Percentiles rank a stretch among this genome's conserved stretches.
These are phyloP conservation scores for Teratosphaeria viscida DNA, from an alignment of 2,329 filamentous ascomycete species.

Conservation along the genomic window DNA sequence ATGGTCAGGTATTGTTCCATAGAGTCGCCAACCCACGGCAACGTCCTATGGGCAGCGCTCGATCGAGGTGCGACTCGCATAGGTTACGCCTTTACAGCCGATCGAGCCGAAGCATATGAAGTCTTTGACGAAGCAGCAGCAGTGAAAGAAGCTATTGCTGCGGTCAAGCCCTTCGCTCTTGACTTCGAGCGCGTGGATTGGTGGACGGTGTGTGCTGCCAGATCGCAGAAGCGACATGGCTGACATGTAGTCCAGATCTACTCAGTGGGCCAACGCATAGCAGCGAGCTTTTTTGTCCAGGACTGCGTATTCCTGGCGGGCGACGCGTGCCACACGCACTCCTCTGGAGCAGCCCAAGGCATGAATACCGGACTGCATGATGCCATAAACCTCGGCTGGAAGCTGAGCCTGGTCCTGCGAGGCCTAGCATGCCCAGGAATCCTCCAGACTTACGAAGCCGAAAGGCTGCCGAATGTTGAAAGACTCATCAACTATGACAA, in stretches of 20 bases:
- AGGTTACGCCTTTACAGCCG: constrained; percentile 43
- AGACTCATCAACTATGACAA: constrained; percentile 15
- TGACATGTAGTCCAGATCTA: constrained; percentile 21
- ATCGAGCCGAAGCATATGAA: constrained; percentile 15
- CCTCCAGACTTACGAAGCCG: constrained; percentile 10
- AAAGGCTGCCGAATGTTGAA: constrained; percentile 13
- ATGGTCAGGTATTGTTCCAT: constrained; percentile 36
- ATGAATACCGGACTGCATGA: constrained; percentile 31
- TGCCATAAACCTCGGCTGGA: constrained; percentile 28
- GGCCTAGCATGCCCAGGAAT: constrained; percentile 6
- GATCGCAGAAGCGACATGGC: not conserved
- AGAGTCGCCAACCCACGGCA: constrained; percentile 44
- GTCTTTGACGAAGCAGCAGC: constrained; percentile 12
- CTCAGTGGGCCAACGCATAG: constrained; percentile 33
- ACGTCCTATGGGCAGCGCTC: constrained; percentile 45
- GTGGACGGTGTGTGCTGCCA: constrained; percentile 25
- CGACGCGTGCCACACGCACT: constrained; percentile 27
- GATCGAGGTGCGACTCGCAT: constrained; percentile 46
- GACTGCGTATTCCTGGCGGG: constrained; percentile 20
- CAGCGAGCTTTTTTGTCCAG: constrained; percentile 8
- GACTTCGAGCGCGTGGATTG: constrained; percentile 33
- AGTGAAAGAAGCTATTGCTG: constrained; percentile 31
- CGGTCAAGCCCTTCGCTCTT: constrained; percentile 32
- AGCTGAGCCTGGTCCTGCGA: constrained; percentile 8
- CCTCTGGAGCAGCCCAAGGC: constrained; percentile 29